Percentiles rank a stretch among this genome's conserved stretches.
These are phyloP conservation scores for Phaseolus coccineus DNA, from an alignment of 331 rosid species.

Conservation along the genomic window DNA sequence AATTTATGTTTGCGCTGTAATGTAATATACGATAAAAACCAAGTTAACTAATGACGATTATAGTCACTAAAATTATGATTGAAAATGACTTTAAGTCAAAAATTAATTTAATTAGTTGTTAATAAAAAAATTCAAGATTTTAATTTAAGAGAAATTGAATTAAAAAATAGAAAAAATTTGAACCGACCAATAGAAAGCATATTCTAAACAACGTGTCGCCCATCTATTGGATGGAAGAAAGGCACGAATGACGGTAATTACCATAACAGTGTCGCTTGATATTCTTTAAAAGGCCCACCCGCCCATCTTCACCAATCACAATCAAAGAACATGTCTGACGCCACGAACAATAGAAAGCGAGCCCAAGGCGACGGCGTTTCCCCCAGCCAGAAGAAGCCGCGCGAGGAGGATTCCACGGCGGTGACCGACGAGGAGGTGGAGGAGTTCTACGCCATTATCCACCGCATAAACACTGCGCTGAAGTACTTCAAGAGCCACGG, in stretches of 20 bases:
- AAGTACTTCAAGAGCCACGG: conserved; percentile 41
- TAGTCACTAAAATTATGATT: too few species aligned
- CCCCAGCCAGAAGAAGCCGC: conserved; percentile 29
- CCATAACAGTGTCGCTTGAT: not conserved
- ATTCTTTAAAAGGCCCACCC: not conserved
- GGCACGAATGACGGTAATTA: not conserved
- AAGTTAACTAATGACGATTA: too few species aligned
- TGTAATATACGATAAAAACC: too few species aligned
- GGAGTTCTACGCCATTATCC: conserved; percentile 54
- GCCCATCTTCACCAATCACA: not conserved
- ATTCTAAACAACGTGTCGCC: not conserved
- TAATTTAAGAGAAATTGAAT: too few species aligned
- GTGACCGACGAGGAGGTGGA: conserved; percentile 54
- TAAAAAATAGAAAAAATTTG: not conserved
- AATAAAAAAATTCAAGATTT: too few species aligned
- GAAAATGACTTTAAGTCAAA: too few species aligned
- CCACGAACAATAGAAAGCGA: conserved; percentile 42
- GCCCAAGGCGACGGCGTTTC: not conserved
- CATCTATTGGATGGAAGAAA: not conserved
- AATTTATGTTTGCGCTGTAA: too few species aligned
- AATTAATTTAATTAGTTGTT: too few species aligned
- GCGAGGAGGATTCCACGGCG: not conserved
- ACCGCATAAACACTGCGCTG: conserved; percentile 44
- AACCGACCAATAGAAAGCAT: not conserved
- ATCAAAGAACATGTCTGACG: conserved; percentile 28